Conservation (phyloP, 2,329 filamentous ascomycete genomes). For the Talaromyces sp. region DNA sequence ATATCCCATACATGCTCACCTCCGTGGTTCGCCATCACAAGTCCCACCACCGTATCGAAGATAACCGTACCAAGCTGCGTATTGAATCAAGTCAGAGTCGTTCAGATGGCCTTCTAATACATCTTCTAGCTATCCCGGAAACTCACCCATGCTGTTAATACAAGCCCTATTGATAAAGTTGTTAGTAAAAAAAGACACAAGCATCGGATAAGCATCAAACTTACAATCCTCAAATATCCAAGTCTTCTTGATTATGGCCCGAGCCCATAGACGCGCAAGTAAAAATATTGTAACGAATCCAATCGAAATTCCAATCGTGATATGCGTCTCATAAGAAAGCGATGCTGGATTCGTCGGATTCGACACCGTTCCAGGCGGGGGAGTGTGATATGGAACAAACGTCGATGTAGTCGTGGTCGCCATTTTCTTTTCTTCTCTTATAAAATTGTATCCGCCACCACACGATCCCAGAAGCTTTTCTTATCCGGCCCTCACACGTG, state of each 20-base stretch:
- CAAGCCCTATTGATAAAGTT: constrained; percentile 11
- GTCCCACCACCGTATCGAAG: constrained; percentile 5
- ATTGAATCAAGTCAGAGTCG: neutral
- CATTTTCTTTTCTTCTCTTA: neutral
- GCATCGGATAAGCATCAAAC: neutral
- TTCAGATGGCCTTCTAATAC: neutral
- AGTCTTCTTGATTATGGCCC: constrained; percentile 12
- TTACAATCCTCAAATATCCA: constrained; percentile 19
- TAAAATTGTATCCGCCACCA: neutral
- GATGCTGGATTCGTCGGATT: constrained; percentile 14
- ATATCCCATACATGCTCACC: constrained; percentile 20
- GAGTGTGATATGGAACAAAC: constrained; percentile 13
- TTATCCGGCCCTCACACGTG: neutral
- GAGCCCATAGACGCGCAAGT: constrained; percentile 9
- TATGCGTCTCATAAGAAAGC: constrained; percentile 10
- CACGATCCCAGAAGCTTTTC: neutral
- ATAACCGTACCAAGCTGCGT: constrained; percentile 8
- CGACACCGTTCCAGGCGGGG: constrained; percentile 12
- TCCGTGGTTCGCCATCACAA: constrained; percentile 16
- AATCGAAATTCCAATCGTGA: constrained; percentile 17
- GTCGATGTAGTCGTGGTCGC: constrained; percentile 15
- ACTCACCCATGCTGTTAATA: constrained; percentile 18
- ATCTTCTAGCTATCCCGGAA: neutral
- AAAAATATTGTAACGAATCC: constrained; percentile 13
- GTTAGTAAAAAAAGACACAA: too few relatives aligned